phyloP scores from a whole-genome alignment of 352 stramenopile genomes.

The Pythium folliculosum region DNA sequence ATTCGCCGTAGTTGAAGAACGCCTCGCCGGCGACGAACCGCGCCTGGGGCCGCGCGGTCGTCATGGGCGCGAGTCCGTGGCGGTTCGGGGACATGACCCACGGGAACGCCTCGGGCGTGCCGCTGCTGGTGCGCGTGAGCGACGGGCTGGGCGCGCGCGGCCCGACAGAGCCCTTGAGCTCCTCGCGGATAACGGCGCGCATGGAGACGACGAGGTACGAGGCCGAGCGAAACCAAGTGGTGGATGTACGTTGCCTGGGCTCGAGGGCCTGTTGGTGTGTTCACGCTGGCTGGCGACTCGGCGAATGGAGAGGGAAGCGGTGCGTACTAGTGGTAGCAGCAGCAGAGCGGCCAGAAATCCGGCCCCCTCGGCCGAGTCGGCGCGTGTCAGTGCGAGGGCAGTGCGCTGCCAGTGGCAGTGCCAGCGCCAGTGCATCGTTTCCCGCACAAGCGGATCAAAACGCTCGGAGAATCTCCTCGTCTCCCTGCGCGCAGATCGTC shows the following conservation, averaged over 20 bases:
- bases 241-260: no score
- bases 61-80: not conserved
- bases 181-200: not conserved
- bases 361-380: no score
- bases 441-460: not conserved
- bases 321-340: no score
- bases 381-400: no score
- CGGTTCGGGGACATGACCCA: not conserved
- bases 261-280: no score
- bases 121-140: not conserved
- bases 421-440: not conserved
- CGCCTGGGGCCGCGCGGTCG: not conserved
- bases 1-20: constrained; percentile 35
- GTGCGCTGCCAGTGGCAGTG: no score
- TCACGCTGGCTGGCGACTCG: no score
- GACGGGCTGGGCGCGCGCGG: not conserved
- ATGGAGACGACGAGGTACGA: no score
- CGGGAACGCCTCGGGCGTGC: not conserved
- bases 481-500: not conserved
- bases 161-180: not conserved
- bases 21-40: constrained; percentile 23
- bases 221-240: no score
- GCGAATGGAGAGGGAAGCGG: no score
- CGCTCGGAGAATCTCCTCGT: not conserved
- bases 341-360: no score